Base-by-base conservation (phyloP, 257 asterid species). In the Coffea eugenioides region DNA sequence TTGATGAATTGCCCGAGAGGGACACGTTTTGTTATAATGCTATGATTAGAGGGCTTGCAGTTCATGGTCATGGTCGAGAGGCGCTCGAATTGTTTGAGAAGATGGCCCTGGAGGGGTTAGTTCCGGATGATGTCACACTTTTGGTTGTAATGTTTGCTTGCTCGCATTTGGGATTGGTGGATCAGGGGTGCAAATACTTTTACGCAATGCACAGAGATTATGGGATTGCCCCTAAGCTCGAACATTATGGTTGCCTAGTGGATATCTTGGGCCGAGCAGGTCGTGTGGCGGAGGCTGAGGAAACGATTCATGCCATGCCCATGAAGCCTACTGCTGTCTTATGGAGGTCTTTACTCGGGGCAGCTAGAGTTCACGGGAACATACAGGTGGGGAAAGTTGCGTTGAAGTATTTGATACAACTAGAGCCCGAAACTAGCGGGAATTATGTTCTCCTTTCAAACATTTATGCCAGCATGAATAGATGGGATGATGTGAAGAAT, bases 221-320 rank as follows among this genome's bases (percentile, higher is more conserved):
- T 27, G 85, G 90, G 14, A 76, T 91, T 49, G 85, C 84, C 82
- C 96, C 96, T 62, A 87, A 86, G 71, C 71, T 88, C 15, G 94
- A 91, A 84, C 97, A 91, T 80, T 92, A 90, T 76, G 88, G 92
- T 78, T 90, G 93, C 87, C 77, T 92, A 5, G 90, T 91, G 77
- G 96, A 90, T 84, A 90, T 91, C 82, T 70, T 92, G 77, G 93
- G 96, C 39, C 89, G 94, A 77, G 92, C 90, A 2, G 96, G 96
- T 51, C 82, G 84, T 34, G 81, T 90, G 54, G 69, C 86, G 76
- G 94, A 89, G 82, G 96, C 97, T 1, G 83, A 83, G 69, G 85
- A 88, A 81, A 67, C 41, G 52, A 69, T 89, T 73, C 34, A 34
- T 5, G 13, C 86, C 70, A 87, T 92, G 90, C 90, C 94, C 23